Base-by-base conservation (phyloP, 371 early-diverging fungal genomes). In the Mucor irregularis region DNA sequence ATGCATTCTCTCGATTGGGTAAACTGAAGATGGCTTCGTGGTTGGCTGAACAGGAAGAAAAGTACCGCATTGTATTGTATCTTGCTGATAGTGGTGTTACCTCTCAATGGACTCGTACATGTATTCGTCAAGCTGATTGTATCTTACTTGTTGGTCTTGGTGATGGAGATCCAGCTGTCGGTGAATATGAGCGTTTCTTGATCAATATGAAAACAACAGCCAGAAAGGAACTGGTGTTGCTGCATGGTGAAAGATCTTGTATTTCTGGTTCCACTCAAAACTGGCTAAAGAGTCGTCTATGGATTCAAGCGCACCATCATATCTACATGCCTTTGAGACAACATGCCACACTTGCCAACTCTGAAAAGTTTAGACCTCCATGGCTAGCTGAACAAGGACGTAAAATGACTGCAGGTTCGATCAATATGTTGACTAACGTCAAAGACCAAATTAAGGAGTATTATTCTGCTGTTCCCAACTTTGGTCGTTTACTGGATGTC, bases 241-340 rank as follows among this genome's bases (percentile, higher is more conserved):
- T 98, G 19, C 97, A 97, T 71, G 74, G 84, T 11, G 83, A 88
- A 54, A 83, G 94, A 42, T 67, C 74, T 33, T 90, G 93, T 56
- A 64, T 79, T 3, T 84, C 91, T 0, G 97, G 97, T 3, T 80
- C 85, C 16, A 96, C 99, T 4, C 90, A 90, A 40, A 78, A 77
- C 30, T 98, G 98, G 98, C 76, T 98, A 25, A 92, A 93, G 79
- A 87, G 84, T 56, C 84, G 99, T 39, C 69, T 88, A 9, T 97
- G 98, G 98, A 89, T 97, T 26, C 96, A 96, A 61, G 92, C 93
- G 0, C 96, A 98, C 70, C 97, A 97, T 68, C 98, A 98, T 71
- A 83, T 98, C 11, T 93, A 91, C 61, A 95, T 96, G 94, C 84
- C 88, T 1, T 71, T 88, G 73, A 60, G 62, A 14, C 79, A 80